phyloP scores from a whole-genome alignment of 345 rosid species.

The Conringia planisiliqua region DNA sequence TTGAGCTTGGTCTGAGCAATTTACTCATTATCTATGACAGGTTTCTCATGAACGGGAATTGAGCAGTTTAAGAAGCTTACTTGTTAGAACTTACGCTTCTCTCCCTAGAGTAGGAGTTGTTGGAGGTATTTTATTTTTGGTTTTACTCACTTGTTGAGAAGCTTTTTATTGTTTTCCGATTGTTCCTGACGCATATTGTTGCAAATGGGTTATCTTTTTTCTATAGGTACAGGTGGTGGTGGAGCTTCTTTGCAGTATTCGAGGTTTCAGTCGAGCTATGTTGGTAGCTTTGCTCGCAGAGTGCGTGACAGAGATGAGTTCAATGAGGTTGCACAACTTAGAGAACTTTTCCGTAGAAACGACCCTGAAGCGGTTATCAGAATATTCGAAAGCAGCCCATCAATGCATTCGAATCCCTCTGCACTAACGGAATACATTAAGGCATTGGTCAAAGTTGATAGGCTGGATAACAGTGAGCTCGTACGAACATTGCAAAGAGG shows the following conservation, averaged over 20 bases:
- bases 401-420: constrained; percentile 57
- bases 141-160: neutral
- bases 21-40: constrained; percentile 29
- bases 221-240: constrained; percentile 9
- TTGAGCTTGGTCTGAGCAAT: neutral
- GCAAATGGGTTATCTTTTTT: neutral
- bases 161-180: neutral
- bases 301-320: constrained; percentile 72
- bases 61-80: constrained; percentile 39
- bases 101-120: constrained; percentile 37
- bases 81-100: constrained; percentile 43
- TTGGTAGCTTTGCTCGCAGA: constrained; percentile 70
- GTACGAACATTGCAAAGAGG: constrained; percentile 85
- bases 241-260: constrained; percentile 29
- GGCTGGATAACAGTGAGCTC: constrained; percentile 79
- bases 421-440: constrained; percentile 82
- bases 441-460: constrained; percentile 85
- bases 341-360: constrained; percentile 70
- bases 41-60: constrained; percentile 51
- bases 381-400: constrained; percentile 74
- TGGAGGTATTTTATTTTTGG: constrained; percentile 35
- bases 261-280: constrained; percentile 69
- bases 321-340: constrained; percentile 60
- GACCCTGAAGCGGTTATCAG: constrained; percentile 90
- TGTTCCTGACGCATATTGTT: neutral